Conservation (phyloP, 768 basidiomycete genomes). For the Boletus sp. region DNA sequence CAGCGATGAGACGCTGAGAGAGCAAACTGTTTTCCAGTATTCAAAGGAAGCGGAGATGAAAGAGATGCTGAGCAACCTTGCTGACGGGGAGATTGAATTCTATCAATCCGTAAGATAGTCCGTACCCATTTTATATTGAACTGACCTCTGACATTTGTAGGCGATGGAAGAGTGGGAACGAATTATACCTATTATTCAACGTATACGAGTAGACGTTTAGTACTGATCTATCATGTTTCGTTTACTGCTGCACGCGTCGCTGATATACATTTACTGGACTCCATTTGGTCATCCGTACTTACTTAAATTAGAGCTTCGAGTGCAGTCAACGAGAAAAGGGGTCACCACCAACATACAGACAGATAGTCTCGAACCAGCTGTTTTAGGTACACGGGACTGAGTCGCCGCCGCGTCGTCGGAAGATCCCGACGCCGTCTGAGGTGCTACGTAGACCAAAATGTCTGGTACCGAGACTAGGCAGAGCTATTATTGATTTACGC, state of each 20-base stretch:
- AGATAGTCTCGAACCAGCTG: too few relatives aligned
- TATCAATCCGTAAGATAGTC: constrained; percentile 70
- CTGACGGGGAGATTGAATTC: constrained; percentile 94
- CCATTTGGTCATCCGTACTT: constrained; percentile 6
- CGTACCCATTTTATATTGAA: constrained; percentile 1
- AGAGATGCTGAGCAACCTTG: constrained; percentile 84
- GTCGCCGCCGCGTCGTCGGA: too few relatives aligned
- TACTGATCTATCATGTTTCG: constrained; percentile 19
- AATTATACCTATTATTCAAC: constrained; percentile 90
- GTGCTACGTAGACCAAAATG: too few relatives aligned
- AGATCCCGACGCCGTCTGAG: too few relatives aligned
- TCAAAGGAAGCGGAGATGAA: constrained; percentile 97
- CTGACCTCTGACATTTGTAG: constrained; percentile 35
- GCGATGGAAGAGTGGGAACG: constrained; percentile 98
- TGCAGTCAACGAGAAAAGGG: not conserved
- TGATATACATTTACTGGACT: constrained; percentile 11
- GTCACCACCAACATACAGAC: not conserved
- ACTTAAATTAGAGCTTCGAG: constrained; percentile 2
- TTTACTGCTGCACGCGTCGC: constrained; percentile 13
- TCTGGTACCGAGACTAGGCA: not conserved
- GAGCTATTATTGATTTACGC: not conserved
- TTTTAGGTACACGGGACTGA: too few relatives aligned
- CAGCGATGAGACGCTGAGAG: constrained; percentile 89
- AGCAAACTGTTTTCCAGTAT: constrained; percentile 87
- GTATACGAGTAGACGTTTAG: constrained; percentile 90